Percentiles rank a stretch among this genome's conserved stretches.
These are phyloP conservation scores for Asterella californica DNA, from an alignment of 225 moss, liverwort and hornwort species.

Conservation along the genomic window DNA sequence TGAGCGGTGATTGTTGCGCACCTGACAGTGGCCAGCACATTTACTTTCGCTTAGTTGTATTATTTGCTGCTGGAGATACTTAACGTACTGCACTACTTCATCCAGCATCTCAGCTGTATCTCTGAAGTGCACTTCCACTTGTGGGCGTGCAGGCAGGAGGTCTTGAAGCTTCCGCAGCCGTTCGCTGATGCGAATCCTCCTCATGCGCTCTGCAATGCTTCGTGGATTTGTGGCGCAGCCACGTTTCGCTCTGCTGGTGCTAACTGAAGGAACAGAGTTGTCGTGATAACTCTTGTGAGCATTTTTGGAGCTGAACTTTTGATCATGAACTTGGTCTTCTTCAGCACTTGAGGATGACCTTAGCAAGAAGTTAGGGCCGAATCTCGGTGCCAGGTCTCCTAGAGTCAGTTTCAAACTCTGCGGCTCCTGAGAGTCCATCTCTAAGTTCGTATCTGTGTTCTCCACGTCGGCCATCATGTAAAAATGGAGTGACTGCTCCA, in stretches of 20 bases:
- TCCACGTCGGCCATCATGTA: too few relatives aligned
- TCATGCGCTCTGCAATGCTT: slow-evolving; percentile 43
- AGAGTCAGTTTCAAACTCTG: too few relatives aligned
- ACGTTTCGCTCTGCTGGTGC: slow-evolving; percentile 31
- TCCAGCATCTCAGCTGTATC: slow-evolving; percentile 49
- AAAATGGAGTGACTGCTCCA: too few relatives aligned
- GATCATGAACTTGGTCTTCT: too few relatives aligned
- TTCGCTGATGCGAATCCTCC: slow-evolving; percentile 44
- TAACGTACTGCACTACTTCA: slow-evolving; percentile 45
- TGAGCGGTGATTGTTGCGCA: slow-evolving; percentile 26
- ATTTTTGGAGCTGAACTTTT: too few relatives aligned
- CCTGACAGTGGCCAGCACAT: slow-evolving; percentile 32
- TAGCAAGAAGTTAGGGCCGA: too few relatives aligned
- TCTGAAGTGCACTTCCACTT: slow-evolving; percentile 29
- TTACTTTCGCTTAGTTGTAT: slow-evolving; percentile 35
- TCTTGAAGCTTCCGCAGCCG: slow-evolving; percentile 44
- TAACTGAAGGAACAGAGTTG: background rate
- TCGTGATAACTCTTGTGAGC: too few relatives aligned
- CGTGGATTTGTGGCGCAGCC: slow-evolving; percentile 47
- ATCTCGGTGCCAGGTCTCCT: too few relatives aligned
- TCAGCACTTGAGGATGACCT: too few relatives aligned
- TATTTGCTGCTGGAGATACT: slow-evolving; percentile 44
- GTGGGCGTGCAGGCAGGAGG: slow-evolving; percentile 26
- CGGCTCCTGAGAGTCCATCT: too few relatives aligned
- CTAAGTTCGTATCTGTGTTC: too few relatives aligned